Conservation (phyloP, 2,329 filamentous ascomycete species). For the Pseudomassariella vexata region DNA sequence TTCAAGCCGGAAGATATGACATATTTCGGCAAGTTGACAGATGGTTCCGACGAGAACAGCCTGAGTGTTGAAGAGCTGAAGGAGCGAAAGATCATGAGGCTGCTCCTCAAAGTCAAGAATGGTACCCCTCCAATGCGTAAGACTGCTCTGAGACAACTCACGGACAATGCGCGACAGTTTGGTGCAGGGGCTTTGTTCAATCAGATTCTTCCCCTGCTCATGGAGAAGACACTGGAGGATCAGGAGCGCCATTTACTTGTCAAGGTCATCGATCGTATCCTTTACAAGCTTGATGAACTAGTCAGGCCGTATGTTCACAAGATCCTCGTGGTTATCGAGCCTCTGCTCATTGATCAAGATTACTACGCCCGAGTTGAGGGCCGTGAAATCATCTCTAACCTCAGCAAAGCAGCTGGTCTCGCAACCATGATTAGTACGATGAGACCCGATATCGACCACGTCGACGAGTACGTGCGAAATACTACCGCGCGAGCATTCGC, state of each 20-base stretch:
- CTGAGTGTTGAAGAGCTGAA: slow-evolving; percentile 94
- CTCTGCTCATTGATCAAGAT: slow-evolving; percentile 97
- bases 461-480: slow-evolving; percentile 97
- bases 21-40: slow-evolving; percentile 96
- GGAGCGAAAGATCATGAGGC: slow-evolving; percentile 96
- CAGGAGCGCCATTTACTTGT: slow-evolving; percentile 97
- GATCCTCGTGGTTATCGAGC: slow-evolving; percentile 97
- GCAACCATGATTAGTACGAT: slow-evolving; percentile 99
- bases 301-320: slow-evolving; percentile 97
- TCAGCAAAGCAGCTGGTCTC: slow-evolving; percentile 91
- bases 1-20: slow-evolving; percentile 99
- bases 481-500: slow-evolving; percentile 96
- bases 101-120: slow-evolving; percentile 97
- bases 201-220: slow-evolving; percentile 90
- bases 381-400: slow-evolving; percentile 96
- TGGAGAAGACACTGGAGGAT: slow-evolving; percentile 97
- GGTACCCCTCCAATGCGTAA: slow-evolving; percentile 98
- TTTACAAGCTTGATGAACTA: slow-evolving; percentile 97
- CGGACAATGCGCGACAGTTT: slow-evolving; percentile 94
- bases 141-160: slow-evolving; percentile 92
- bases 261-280: slow-evolving; percentile 96
- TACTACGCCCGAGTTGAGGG: slow-evolving; percentile 98
- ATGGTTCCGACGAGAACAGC: slow-evolving; percentile 85
- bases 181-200: slow-evolving; percentile 93
- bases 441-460: slow-evolving; percentile 97